Percentiles rank a stretch among this genome's conserved stretches.
These are phyloP conservation scores for Psilocybe subaeruginosa DNA, from an alignment of 768 basidiomycete genomes.

Conservation along the genomic window DNA sequence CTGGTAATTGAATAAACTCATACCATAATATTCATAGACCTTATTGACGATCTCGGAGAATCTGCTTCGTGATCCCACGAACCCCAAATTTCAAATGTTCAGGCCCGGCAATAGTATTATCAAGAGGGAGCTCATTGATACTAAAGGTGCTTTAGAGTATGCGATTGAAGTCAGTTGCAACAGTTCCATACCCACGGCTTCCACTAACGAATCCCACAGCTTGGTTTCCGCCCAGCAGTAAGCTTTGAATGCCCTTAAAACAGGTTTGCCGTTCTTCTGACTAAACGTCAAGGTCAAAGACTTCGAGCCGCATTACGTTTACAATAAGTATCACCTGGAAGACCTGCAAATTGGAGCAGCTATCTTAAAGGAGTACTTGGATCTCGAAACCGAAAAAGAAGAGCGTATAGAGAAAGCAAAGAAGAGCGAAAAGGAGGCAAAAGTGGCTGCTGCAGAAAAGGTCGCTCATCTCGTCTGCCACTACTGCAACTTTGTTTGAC, in stretches of 20 bases:
- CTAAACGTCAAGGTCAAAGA: conserved; percentile 53
- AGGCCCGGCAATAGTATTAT: conserved; percentile 75
- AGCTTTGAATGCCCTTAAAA: background rate
- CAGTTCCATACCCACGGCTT: conserved; percentile 8
- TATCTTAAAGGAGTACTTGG: conserved; percentile 66
- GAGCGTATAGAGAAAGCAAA: conserved; percentile 50
- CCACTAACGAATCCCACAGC: conserved; percentile 38
- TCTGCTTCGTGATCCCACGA: conserved; percentile 71
- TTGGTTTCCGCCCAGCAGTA: conserved; percentile 78
- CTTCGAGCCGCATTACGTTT: conserved; percentile 77
- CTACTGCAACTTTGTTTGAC: background rate
- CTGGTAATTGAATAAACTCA: conserved; percentile 17
- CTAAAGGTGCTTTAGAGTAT: conserved; percentile 79
- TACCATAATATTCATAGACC: conserved; percentile 45
- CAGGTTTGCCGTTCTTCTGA: conserved; percentile 4
- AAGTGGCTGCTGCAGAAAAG: conserved; percentile 56
- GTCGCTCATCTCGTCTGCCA: conserved; percentile 30
- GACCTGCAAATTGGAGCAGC: conserved; percentile 66
- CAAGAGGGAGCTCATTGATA: conserved; percentile 67
- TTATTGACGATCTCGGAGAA: conserved; percentile 73
- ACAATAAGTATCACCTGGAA: conserved; percentile 50
- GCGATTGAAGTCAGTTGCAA: conserved; percentile 65
- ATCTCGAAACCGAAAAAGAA: conserved; percentile 51
- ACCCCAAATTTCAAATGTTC: conserved; percentile 73
- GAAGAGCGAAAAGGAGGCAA: conserved; percentile 62